phyloP scores from a whole-genome alignment of 148 eudicot genomes.

The Tetragonia tetragonoides region DNA sequence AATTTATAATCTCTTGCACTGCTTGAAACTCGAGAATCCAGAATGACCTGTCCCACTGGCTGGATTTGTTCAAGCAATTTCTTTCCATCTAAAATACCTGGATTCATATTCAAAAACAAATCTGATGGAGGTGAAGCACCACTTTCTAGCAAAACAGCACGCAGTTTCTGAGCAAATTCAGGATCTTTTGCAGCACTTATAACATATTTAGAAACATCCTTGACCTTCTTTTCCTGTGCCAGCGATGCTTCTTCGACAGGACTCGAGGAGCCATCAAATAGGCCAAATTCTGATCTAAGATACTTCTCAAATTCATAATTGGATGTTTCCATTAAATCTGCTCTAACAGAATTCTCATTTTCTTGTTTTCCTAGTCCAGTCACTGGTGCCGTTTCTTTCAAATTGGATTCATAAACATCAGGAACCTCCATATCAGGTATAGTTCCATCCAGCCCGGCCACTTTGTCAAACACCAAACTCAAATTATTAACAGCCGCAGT shows the following conservation, averaged over 20 bases:
- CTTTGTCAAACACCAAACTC: constrained; percentile 43
- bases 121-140: constrained; percentile 52
- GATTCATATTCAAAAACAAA: constrained; percentile 43
- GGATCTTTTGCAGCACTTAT: constrained; percentile 76
- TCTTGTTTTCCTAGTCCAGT: constrained; percentile 30
- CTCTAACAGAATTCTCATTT: constrained; percentile 27
- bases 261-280: constrained; percentile 33
- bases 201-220: constrained; percentile 74
- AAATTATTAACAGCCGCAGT: constrained; percentile 37
- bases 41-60: constrained; percentile 31
- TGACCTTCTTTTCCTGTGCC: constrained; percentile 55
- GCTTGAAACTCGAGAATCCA: constrained; percentile 27
- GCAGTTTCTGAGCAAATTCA: constrained; percentile 72
- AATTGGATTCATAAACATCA: constrained; percentile 30
- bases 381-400: constrained; percentile 28
- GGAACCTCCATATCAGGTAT: constrained; percentile 38
- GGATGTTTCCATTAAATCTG: constrained; percentile 35
- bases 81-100: constrained; percentile 34
- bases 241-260: constrained; percentile 41
- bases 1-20: constrained; percentile 33
- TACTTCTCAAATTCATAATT: constrained; percentile 43
- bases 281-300: constrained; percentile 34
- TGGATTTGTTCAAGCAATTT: constrained; percentile 36
- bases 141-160: constrained; percentile 67
- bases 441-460: constrained; percentile 29